Conservation (phyloP, 2,329 filamentous ascomycete genomes). For the Verticillium klebahnii region DNA sequence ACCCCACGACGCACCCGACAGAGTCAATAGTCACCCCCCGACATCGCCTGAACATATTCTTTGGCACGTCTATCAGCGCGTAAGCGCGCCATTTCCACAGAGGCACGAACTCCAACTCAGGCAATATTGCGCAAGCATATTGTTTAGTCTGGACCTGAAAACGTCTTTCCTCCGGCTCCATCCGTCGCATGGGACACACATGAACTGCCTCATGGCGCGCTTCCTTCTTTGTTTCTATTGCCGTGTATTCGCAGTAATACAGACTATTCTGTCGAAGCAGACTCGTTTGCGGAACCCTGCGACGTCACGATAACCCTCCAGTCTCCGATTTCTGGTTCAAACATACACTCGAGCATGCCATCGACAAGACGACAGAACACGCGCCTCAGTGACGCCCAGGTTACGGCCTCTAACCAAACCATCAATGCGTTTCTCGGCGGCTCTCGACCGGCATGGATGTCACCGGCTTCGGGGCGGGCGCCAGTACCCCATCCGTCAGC, state of each 20-base stretch:
- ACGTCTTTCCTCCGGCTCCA: background rate
- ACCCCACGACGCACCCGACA: no score
- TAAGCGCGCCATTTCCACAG: background rate
- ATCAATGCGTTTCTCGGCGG: constrained; percentile 31
- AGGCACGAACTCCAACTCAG: background rate
- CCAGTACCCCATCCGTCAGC: background rate
- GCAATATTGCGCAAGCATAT: background rate
- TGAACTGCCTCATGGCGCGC: background rate
- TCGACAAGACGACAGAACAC: constrained; percentile 7
- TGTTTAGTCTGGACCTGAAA: background rate
- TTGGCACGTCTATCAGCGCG: background rate
- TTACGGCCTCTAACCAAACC: constrained; percentile 36
- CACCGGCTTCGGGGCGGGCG: background rate
- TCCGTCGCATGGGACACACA: background rate
- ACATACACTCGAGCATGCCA: constrained; percentile 2
- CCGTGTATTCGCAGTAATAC: background rate
- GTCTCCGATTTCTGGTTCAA: background rate
- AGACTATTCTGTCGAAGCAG: background rate
- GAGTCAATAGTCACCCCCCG: no score
- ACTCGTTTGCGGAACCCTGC: background rate
- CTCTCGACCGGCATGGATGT: background rate
- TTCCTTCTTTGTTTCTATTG: background rate
- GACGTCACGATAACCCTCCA: background rate
- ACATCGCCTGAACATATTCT: background rate
- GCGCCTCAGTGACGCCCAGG: constrained; percentile 16